A percentile compares a stretch with the other conserved stretches of the same genome.
phyloP scores from a whole-genome alignment of 768 basidiomycete species.

The Trametes cingulata region DNA sequence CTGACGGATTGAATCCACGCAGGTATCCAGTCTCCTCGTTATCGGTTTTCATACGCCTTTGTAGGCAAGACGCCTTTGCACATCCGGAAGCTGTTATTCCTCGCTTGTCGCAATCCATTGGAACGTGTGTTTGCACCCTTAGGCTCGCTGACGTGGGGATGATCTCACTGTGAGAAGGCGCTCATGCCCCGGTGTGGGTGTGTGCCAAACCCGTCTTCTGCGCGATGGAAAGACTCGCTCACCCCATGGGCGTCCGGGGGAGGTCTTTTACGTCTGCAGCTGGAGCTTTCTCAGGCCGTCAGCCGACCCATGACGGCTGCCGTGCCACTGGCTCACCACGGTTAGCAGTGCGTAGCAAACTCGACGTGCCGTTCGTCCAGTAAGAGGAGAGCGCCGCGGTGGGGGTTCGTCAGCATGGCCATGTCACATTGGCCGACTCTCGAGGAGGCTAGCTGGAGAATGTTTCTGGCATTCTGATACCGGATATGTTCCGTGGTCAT shows the following conservation, averaged over 20 bases:
- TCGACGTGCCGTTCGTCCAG: not conserved
- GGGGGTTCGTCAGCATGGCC: not conserved
- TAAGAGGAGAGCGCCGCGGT: not conserved
- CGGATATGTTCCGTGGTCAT: constrained; percentile 23
- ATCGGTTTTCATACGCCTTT: not conserved
- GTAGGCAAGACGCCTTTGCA: not conserved
- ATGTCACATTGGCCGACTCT: not conserved
- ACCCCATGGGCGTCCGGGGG: not conserved
- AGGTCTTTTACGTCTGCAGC: not conserved
- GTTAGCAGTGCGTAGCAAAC: not conserved
- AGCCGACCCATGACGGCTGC: not conserved
- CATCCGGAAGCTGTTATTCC: not conserved
- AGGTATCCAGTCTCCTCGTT: constrained; percentile 12
- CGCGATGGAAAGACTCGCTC: not conserved
- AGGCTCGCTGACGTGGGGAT: constrained; percentile 7
- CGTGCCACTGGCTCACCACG: not conserved
- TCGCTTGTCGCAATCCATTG: not conserved
- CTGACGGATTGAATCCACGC: not conserved
- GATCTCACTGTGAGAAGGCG: constrained; percentile 16
- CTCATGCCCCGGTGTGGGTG: not conserved
- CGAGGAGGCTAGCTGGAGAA: not conserved
- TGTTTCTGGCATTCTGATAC: constrained; percentile 12
- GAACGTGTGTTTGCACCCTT: not conserved
- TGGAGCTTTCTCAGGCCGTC: not conserved
- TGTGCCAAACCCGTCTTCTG: not conserved